A percentile compares a stretch with the other conserved stretches of the same genome.
Conservation (phyloP, 371 early-diverging fungal genomes). For the Sporodiniella umbellata region DNA sequence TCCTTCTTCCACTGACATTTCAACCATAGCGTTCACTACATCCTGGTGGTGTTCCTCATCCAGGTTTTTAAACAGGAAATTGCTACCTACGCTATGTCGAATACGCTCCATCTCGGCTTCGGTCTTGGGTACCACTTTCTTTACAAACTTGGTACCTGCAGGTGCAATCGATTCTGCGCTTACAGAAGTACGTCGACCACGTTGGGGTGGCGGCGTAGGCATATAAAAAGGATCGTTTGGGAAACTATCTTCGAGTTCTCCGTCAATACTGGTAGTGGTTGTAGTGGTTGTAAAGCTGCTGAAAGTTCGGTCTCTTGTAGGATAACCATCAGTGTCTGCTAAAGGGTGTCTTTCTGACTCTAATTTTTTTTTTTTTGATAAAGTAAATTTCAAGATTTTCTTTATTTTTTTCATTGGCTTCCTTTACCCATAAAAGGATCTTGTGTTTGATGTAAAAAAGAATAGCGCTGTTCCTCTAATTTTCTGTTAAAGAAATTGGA, state of each 20-base stretch:
- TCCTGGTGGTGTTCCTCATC: slow-evolving; percentile 96
- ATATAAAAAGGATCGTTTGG: slow-evolving; percentile 37
- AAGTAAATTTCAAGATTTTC: neutral
- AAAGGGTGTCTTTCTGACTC: slow-evolving; percentile 21
- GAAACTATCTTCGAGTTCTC: slow-evolving; percentile 53
- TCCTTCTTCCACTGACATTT: slow-evolving; percentile 72
- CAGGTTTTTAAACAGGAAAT: slow-evolving; percentile 90
- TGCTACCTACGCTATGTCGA: slow-evolving; percentile 73
- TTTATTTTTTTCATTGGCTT: neutral
- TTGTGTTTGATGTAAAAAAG: slow-evolving; percentile 10
- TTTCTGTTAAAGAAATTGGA: slow-evolving; percentile 77
- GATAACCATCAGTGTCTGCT: slow-evolving; percentile 6
- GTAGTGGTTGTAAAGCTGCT: neutral
- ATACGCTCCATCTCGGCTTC: slow-evolving; percentile 82
- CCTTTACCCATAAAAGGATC: slow-evolving; percentile 3
- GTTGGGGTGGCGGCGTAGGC: slow-evolving; percentile 41
- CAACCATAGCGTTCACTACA: slow-evolving; percentile 95
- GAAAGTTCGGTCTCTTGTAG: neutral
- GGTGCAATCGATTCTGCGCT: slow-evolving; percentile 97
- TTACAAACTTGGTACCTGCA: slow-evolving; percentile 72
- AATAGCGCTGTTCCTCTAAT: slow-evolving; percentile 58
- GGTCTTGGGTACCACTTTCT: slow-evolving; percentile 84
- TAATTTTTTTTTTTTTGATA: neutral
- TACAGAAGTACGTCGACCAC: slow-evolving; percentile 93
- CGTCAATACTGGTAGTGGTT: slow-evolving; percentile 20